phyloP scores from a whole-genome alignment of 2,329 filamentous ascomycete genomes.

The Cladophialophora immunda region DNA sequence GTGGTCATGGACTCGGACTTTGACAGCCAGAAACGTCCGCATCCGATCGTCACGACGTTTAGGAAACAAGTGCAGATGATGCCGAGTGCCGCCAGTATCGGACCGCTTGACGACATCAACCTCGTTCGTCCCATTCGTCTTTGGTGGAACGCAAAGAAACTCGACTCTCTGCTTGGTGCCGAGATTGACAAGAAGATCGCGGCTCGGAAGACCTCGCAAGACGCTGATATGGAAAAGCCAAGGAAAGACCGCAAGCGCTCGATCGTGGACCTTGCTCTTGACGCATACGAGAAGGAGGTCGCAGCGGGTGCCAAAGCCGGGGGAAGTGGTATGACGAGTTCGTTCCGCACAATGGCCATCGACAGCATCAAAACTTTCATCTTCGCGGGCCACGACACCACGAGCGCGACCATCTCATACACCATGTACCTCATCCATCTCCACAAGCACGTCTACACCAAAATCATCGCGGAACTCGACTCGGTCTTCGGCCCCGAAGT shows the following conservation, averaged over 20 bases:
- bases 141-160: conserved; percentile 37
- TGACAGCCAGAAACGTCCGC: conserved; percentile 38
- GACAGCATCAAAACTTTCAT: conserved; percentile 45
- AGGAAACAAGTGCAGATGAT: conserved; percentile 39
- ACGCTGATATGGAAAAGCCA: conserved; percentile 9
- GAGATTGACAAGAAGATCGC: conserved; percentile 36
- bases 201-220: conserved; percentile 5
- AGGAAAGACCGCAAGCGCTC: conserved; percentile 33
- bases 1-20: conserved; percentile 41
- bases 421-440: conserved; percentile 52
- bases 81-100: conserved; percentile 23
- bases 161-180: conserved; percentile 33
- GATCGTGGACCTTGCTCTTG: conserved; percentile 39
- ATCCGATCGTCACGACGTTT: conserved; percentile 41
- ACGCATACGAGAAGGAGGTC: conserved; percentile 38
- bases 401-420: conserved; percentile 43
- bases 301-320: conserved; percentile 1
- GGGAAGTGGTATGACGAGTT: conserved; percentile 11
- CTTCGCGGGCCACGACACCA: conserved; percentile 44
- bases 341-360: conserved; percentile 32
- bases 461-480: conserved; percentile 60
- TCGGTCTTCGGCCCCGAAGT: conserved; percentile 58
- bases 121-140: conserved; percentile 26
- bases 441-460: conserved; percentile 45
- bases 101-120: conserved; percentile 27